These are phyloP conservation scores for Delphinella strobiligena DNA, from an alignment of 2,329 filamentous ascomycete species.

Conservation along the genomic window DNA sequence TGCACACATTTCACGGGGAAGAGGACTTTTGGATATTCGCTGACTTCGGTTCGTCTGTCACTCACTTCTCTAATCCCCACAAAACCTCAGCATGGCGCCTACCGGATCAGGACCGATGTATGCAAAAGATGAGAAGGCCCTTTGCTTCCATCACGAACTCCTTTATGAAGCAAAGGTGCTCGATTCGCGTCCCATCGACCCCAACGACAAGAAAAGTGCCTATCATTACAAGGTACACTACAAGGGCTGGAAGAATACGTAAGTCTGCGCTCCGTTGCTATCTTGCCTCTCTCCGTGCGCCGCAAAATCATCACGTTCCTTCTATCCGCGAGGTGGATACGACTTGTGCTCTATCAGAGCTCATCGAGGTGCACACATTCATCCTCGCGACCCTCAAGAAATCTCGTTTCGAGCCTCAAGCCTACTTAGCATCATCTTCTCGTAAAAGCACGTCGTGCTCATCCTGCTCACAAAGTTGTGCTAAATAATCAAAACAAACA, in stretches of 20 bases:
- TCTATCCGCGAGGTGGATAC: too few relatives aligned
- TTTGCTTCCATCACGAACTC: slow-evolving; percentile 95
- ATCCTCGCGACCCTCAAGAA: too few relatives aligned
- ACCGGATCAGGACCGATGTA: slow-evolving; percentile 42
- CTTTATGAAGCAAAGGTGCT: slow-evolving; percentile 96
- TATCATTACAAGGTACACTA: slow-evolving; percentile 93
- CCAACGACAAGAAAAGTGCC: slow-evolving; percentile 56
- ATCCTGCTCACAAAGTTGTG: too few relatives aligned
- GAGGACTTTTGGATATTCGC: not conserved
- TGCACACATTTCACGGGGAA: too few relatives aligned
- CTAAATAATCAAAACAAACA: slow-evolving; percentile 20
- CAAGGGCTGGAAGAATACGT: slow-evolving; percentile 98
- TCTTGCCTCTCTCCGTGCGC: not conserved
- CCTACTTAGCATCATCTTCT: too few relatives aligned
- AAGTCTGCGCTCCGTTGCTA: slow-evolving; percentile 27
- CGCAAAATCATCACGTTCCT: not conserved
- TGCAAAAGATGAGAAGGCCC: slow-evolving; percentile 73
- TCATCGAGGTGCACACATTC: too few relatives aligned
- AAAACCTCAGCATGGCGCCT: slow-evolving; percentile 51
- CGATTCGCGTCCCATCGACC: slow-evolving; percentile 55
- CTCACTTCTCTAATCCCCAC: too few relatives aligned
- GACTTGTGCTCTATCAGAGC: too few relatives aligned
- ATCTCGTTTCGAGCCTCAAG: too few relatives aligned
- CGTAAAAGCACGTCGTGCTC: too few relatives aligned
- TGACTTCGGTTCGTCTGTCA: not conserved